phyloP scores from a whole-genome alignment of 768 basidiomycete genomes.

The Lactifluus pinguis region DNA sequence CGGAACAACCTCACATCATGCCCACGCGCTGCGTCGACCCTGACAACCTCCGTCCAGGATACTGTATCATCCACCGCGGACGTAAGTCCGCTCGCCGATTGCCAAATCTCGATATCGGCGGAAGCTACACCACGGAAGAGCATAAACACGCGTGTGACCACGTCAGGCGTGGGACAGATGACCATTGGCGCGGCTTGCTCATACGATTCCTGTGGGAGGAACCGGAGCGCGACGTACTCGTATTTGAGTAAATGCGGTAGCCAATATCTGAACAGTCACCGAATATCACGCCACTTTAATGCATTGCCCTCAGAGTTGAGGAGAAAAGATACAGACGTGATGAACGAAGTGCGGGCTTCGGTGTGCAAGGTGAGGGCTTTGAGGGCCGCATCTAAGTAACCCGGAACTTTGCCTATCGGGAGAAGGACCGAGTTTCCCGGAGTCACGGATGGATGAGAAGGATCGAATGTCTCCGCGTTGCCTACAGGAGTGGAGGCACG shows the following conservation, averaged over 20 bases:
- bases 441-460: not conserved
- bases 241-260: conserved; percentile 34
- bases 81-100: conserved; percentile 14
- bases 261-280: conserved; percentile 31
- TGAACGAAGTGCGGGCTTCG: too few relatives aligned
- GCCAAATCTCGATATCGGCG: conserved; percentile 24
- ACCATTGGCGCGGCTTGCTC: conserved; percentile 31
- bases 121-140: conserved; percentile 32
- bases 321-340: too few relatives aligned
- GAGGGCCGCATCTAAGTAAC: conserved; percentile 30
- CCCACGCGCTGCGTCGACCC: too few relatives aligned
- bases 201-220: conserved; percentile 36
- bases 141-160: conserved; percentile 39
- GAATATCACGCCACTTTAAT: too few relatives aligned
- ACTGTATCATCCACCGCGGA: too few relatives aligned
- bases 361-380: conserved; percentile 16
- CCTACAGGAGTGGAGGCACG: not conserved
- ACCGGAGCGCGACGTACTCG: conserved; percentile 34
- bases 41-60: too few relatives aligned
- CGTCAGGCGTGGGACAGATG: conserved; percentile 33
- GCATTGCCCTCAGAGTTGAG: too few relatives aligned
- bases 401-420: conserved; percentile 23
- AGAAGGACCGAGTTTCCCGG: conserved; percentile 21
- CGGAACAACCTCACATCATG: too few relatives aligned
- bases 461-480: conserved; percentile 1